Conservation (phyloP, 2,329 filamentous ascomycete species). For the Aureobasidium musti region DNA sequence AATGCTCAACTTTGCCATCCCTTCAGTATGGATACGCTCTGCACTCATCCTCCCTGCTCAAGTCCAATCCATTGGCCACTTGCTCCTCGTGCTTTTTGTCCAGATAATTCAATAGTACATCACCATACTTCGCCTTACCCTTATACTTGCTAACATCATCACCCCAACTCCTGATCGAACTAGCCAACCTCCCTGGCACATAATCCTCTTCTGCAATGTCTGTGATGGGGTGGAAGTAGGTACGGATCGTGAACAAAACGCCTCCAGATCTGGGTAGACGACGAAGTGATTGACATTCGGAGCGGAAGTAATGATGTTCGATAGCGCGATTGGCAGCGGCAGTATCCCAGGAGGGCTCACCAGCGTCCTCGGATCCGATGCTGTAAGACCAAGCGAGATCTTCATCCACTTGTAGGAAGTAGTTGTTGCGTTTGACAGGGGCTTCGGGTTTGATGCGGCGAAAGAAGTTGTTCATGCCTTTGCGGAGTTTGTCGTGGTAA, state of each 20-base stretch:
- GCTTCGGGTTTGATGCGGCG: slow-evolving; percentile 67
- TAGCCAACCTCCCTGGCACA: slow-evolving; percentile 75
- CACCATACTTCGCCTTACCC: slow-evolving; percentile 71
- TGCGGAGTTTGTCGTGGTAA: slow-evolving; percentile 69
- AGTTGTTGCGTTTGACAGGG: slow-evolving; percentile 72
- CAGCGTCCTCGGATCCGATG: slow-evolving; percentile 70
- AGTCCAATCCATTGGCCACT: slow-evolving; percentile 64
- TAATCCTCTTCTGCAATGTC: slow-evolving; percentile 70
- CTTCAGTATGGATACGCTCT: slow-evolving; percentile 61
- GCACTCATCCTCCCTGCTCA: slow-evolving; percentile 61
- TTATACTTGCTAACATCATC: slow-evolving; percentile 77
- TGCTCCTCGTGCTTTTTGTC: slow-evolving; percentile 75
- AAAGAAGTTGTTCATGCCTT: slow-evolving; percentile 82
- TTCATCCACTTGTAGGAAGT: slow-evolving; percentile 86
- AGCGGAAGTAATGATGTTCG: slow-evolving; percentile 73
- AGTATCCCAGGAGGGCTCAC: slow-evolving; percentile 69
- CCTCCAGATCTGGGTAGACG: slow-evolving; percentile 51
- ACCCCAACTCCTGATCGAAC: slow-evolving; percentile 78
- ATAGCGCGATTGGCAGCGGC: slow-evolving; percentile 74
- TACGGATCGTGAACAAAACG: slow-evolving; percentile 73
- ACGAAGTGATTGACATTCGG: slow-evolving; percentile 68
- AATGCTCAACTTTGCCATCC: background rate
- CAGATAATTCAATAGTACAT: slow-evolving; percentile 73
- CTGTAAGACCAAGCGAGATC: slow-evolving; percentile 72
- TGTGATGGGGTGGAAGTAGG: slow-evolving; percentile 73